Percentiles rank a stretch among this genome's conserved stretches.
Evolutionary conservation across 768 basidiomycete species (phyloP).

Genomic region (Boletus tylopilopsis): DNA sequence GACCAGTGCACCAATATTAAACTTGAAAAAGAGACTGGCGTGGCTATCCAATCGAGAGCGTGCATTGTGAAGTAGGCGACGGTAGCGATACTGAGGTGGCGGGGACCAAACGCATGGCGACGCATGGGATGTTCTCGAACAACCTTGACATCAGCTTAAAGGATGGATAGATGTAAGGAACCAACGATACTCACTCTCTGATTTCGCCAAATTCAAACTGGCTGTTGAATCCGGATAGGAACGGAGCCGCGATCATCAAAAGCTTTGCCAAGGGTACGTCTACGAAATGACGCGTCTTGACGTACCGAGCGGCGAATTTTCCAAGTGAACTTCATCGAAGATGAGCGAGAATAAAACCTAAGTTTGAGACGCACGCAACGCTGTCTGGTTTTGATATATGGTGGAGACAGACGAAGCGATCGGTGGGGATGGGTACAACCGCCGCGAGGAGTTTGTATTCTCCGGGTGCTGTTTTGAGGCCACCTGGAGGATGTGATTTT

Average conservation of each 20-base stretch:
- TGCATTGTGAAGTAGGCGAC: constrained; percentile 92
- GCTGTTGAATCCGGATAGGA: constrained; percentile 84
- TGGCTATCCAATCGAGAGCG: constrained; percentile 85
- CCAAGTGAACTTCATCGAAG: constrained; percentile 98
- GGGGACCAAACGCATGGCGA: constrained; percentile 96
- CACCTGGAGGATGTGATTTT: constrained; percentile 50
- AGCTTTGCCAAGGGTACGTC: constrained; percentile 97
- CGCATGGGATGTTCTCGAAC: constrained; percentile 87
- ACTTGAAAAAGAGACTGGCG: constrained; percentile 89
- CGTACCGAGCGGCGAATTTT: constrained; percentile 92
- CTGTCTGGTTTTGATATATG: constrained; percentile 82
- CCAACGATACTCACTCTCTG: constrained; percentile 72
- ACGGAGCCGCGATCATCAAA: constrained; percentile 88
- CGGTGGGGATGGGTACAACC: constrained; percentile 67
- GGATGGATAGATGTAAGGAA: neutral
- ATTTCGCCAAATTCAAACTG: constrained; percentile 98
- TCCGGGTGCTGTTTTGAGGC: constrained; percentile 58
- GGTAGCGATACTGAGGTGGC: constrained; percentile 86
- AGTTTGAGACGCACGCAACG: constrained; percentile 70
- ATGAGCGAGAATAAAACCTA: constrained; percentile 43
- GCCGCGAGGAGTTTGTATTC: constrained; percentile 75
- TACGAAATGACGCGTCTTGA: constrained; percentile 86
- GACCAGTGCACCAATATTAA: constrained; percentile 99
- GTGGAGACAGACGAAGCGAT: constrained; percentile 82
- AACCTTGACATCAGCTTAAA: constrained; percentile 41